These are phyloP conservation scores for Cucurbita ficifolia DNA, from an alignment of 306 rosid genomes.

Conservation along the genomic window DNA sequence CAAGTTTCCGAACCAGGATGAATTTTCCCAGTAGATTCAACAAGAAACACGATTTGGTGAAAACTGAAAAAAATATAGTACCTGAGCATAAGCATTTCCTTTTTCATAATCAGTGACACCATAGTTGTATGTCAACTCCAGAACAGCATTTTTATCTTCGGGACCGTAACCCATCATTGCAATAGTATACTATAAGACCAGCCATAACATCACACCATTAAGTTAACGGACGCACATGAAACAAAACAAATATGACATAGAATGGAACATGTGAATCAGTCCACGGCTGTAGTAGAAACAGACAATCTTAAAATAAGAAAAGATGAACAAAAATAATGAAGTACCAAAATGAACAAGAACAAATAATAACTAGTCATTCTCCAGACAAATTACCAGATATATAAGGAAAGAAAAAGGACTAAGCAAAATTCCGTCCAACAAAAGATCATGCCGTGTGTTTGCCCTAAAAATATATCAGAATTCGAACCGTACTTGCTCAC, in stretches of 20 bases:
- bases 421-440: neutral
- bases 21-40: neutral
- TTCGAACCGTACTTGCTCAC: neutral
- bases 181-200: constrained; percentile 31
- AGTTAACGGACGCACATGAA: neutral
- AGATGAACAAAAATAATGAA: neutral
- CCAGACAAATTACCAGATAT: neutral
- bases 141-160: constrained; percentile 62
- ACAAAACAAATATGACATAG: neutral
- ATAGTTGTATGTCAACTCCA: constrained; percentile 82
- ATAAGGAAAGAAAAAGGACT: neutral
- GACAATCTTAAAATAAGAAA: neutral
- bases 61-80: constrained; percentile 7
- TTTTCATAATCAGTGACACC: constrained; percentile 69
- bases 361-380: neutral
- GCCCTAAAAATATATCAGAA: neutral
- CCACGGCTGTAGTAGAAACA: neutral
- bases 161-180: constrained; percentile 87
- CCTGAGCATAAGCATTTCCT: constrained; percentile 95
- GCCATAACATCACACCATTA: neutral
- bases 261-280: neutral
- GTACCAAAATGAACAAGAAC: neutral
- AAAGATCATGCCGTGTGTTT: neutral
- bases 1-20: too few species aligned
- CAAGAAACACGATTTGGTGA: neutral